phyloP scores from a whole-genome alignment of 2,329 filamentous ascomycete species.

The Epichloe aotearoae region DNA sequence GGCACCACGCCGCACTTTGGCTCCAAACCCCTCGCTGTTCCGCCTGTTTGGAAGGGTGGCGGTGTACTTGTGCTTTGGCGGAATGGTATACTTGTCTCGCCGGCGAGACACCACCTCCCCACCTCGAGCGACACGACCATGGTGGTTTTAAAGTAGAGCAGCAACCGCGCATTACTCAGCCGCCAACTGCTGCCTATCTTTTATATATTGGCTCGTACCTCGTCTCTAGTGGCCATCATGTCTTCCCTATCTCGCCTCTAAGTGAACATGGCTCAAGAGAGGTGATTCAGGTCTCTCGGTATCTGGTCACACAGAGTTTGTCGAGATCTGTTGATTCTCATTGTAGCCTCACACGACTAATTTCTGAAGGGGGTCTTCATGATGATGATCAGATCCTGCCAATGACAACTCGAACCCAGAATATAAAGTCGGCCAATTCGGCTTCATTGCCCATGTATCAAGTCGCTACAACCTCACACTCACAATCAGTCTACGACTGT shows the following conservation, averaged over 20 bases:
- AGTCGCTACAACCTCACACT: slow-evolving; percentile 1
- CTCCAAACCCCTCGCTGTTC: neutral
- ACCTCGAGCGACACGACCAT: slow-evolving; percentile 1
- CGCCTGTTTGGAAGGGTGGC: neutral
- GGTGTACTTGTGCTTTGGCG: slow-evolving; percentile 3
- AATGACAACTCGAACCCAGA: neutral
- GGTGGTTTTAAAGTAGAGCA: slow-evolving; percentile 2
- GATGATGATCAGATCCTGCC: neutral
- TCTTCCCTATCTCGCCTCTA: slow-evolving; percentile 20
- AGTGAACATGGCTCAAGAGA: slow-evolving; percentile 21
- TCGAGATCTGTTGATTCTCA: slow-evolving; percentile 14
- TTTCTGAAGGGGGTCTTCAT: slow-evolving; percentile 1
- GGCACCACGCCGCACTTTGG: neutral
- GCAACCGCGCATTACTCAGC: neutral
- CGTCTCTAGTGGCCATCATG: slow-evolving; percentile 2
- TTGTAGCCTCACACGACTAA: slow-evolving; percentile 3
- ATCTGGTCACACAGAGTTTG: slow-evolving; percentile 21
- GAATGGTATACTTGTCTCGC: slow-evolving; percentile 8
- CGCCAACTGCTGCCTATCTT: neutral
- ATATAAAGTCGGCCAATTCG: slow-evolving; percentile 5
- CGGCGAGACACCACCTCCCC: slow-evolving; percentile 8
- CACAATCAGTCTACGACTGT: neutral
- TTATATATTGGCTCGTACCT: neutral
- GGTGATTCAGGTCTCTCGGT: slow-evolving; percentile 22
- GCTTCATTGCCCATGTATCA: slow-evolving; percentile 8